phyloP scores from a whole-genome alignment of 805 yeast genomes.

The Saccharomycopsis sp. region DNA sequence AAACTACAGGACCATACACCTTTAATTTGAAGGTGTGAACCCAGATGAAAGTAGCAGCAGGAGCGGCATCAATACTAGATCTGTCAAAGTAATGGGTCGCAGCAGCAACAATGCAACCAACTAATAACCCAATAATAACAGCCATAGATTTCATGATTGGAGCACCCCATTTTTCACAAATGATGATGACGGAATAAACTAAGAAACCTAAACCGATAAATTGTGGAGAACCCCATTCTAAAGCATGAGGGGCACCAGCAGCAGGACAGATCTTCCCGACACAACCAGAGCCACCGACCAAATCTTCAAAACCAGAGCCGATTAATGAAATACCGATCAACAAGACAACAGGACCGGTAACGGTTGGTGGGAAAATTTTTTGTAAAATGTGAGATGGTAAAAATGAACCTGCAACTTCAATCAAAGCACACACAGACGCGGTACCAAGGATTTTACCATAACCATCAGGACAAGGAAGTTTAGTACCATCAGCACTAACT shows the following conservation, averaged over 20 bases:
- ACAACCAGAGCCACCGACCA: constrained; percentile 84
- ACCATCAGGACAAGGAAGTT: constrained; percentile 79
- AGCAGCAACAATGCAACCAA: constrained; percentile 90
- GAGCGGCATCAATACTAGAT: constrained; percentile 56
- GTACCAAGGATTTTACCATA: constrained; percentile 85
- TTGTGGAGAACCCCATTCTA: constrained; percentile 80
- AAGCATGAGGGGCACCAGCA: constrained; percentile 45
- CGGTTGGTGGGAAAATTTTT: constrained; percentile 77
- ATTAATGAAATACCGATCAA: constrained; percentile 71
- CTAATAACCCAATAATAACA: constrained; percentile 73
- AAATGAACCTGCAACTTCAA: constrained; percentile 70
- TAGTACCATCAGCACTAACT: constrained; percentile 51
- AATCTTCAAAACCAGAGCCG: constrained; percentile 68
- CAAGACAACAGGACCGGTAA: constrained; percentile 89
- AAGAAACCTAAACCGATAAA: constrained; percentile 83
- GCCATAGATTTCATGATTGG: constrained; percentile 95
- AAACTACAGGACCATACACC: constrained; percentile 78
- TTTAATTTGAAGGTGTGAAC: constrained; percentile 71
- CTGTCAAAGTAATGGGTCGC: constrained; percentile 76
- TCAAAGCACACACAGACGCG: constrained; percentile 66
- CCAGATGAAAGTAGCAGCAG: constrained; percentile 82
- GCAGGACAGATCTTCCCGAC: constrained; percentile 40
- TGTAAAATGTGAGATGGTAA: constrained; percentile 67
- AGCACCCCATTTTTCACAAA: constrained; percentile 83
- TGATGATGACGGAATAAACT: constrained; percentile 64